Evolutionary conservation across 805 yeast species (phyloP).

Genomic region (Wickerhamiella parazyma): DNA sequence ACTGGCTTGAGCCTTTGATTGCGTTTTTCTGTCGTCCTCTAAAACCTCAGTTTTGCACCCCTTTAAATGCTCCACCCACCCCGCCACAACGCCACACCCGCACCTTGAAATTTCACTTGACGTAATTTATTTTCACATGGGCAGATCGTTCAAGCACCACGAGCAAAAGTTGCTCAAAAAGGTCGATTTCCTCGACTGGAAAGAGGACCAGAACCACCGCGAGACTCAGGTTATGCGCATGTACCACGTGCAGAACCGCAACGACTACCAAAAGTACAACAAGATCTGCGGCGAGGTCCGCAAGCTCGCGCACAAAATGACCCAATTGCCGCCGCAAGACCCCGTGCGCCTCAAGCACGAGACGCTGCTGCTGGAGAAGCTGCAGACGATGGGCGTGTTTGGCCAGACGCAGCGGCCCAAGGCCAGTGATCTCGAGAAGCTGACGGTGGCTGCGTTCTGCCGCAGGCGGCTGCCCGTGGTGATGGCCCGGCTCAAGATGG

Average conservation of each 20-base stretch:
- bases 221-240: conserved; percentile 95
- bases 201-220: conserved; percentile 87
- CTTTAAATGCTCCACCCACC: too few species aligned
- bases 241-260: conserved; percentile 86
- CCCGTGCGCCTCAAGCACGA: conserved; percentile 82
- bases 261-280: conserved; percentile 90
- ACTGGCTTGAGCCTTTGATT: too few species aligned
- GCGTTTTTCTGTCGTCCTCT: too few species aligned
- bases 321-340: conserved; percentile 75
- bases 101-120: background rate
- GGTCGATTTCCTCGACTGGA: conserved; percentile 96
- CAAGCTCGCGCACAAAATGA: conserved; percentile 71
- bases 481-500: conserved; percentile 90
- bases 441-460: conserved; percentile 85
- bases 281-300: conserved; percentile 84
- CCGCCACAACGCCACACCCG: background rate
- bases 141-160: conserved; percentile 74
- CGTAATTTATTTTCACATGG: conserved; percentile 13
- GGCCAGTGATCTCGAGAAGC: conserved; percentile 80
- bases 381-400: conserved; percentile 76
- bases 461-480: conserved; percentile 87
- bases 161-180: conserved; percentile 89
- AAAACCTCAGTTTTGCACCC: too few species aligned
- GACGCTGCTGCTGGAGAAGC: conserved; percentile 71
- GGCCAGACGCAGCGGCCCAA: conserved; percentile 61